phyloP scores from a whole-genome alignment of 2,329 filamentous ascomycete genomes.

The Fusarium aywerte region DNA sequence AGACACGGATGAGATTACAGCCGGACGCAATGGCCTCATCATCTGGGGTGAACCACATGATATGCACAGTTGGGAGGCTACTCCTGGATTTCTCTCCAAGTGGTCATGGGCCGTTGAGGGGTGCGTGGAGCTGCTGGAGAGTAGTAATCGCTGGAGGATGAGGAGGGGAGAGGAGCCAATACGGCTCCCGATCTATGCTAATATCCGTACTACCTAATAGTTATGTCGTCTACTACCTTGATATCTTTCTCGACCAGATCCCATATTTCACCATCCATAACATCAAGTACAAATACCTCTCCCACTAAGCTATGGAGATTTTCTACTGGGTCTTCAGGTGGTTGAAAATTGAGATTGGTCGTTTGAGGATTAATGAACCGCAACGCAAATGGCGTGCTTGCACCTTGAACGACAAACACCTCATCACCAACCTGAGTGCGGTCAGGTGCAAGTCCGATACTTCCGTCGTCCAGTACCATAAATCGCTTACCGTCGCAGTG shows the following conservation, averaged over 20 bases:
- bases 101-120: constrained; percentile 5
- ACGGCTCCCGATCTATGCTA: no score
- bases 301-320: background rate
- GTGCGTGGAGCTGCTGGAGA: background rate
- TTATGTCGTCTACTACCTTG: background rate
- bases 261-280: background rate
- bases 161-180: background rate
- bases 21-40: background rate
- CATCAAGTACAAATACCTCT: background rate
- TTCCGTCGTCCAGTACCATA: background rate
- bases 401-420: background rate
- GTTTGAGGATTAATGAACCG: no score
- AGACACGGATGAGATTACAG: background rate
- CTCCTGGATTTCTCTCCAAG: background rate
- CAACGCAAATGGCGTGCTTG: background rate
- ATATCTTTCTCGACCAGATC: background rate
- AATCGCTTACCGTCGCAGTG: background rate
- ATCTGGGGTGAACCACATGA: constrained; percentile 1
- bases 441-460: background rate
- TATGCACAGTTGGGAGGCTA: background rate
- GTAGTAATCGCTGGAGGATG: background rate
- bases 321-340: background rate
- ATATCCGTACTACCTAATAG: background rate
- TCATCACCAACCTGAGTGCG: background rate
- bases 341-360: fast-evolving